Evolutionary conservation across 192 early-diverging fungal genomes (phyloP).

Genomic region (Entophlyctis luteolus): DNA sequence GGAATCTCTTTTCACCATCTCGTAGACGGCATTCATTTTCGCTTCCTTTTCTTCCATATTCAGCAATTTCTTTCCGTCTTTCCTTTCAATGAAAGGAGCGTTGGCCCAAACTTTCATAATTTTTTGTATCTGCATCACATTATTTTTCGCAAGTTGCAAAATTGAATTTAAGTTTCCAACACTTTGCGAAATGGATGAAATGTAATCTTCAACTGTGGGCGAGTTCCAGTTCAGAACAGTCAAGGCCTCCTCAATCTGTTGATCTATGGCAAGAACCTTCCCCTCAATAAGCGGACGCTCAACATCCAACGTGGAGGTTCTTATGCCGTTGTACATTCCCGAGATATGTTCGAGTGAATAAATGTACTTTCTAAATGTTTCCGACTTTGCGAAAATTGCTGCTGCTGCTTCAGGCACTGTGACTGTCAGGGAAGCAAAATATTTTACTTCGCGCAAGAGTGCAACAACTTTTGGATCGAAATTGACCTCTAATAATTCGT

Average conservation of each 20-base stretch:
- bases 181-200: constrained; percentile 42
- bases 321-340: constrained; percentile 54
- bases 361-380: constrained; percentile 58
- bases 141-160: constrained; percentile 57
- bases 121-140: constrained; percentile 59
- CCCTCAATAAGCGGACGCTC: constrained; percentile 56
- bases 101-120: constrained; percentile 60
- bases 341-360: constrained; percentile 58
- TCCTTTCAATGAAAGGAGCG: constrained; percentile 54
- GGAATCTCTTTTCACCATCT: constrained; percentile 55
- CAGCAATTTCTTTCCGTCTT: constrained; percentile 60
- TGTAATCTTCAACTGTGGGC: constrained; percentile 49
- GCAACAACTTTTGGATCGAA: constrained; percentile 70
- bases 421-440: constrained; percentile 50
- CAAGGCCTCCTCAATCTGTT: constrained; percentile 51
- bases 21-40: constrained; percentile 49
- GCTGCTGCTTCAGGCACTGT: constrained; percentile 50
- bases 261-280: constrained; percentile 51
- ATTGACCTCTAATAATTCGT: constrained; percentile 53
- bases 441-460: constrained; percentile 59
- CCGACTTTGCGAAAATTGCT: constrained; percentile 53
- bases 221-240: constrained; percentile 60
- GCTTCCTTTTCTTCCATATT: constrained; percentile 64
- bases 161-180: constrained; percentile 53
- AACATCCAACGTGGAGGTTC: constrained; percentile 54